Evolutionary conservation across 1,139 yeast species (phyloP).

Genomic region (Taphrina confusa): DNA sequence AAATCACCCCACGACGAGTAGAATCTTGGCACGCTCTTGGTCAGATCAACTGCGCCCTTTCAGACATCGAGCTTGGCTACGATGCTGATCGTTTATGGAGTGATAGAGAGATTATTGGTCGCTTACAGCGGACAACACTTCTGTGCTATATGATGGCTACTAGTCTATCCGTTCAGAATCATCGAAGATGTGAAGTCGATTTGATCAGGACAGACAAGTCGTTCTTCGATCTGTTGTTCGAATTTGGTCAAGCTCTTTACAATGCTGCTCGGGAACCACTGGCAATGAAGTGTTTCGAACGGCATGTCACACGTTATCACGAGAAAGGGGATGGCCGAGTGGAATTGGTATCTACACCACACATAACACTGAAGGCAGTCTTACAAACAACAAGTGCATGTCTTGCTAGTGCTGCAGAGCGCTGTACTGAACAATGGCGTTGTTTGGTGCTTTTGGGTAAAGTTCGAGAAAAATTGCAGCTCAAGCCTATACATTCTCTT

Average conservation of each 20-base stretch:
- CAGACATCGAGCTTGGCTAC: slow-evolving; percentile 88
- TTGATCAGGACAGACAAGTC: slow-evolving; percentile 33
- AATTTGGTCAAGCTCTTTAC: slow-evolving; percentile 63
- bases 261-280: slow-evolving; percentile 63
- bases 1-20: slow-evolving; percentile 64
- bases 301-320: slow-evolving; percentile 3
- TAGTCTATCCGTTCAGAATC: slow-evolving; percentile 50
- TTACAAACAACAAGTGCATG: slow-evolving; percentile 19
- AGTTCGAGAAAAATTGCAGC: slow-evolving; percentile 54
- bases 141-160: slow-evolving; percentile 77
- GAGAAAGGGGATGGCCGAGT: slow-evolving; percentile 5
- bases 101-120: slow-evolving; percentile 63
- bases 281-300: slow-evolving; percentile 47
- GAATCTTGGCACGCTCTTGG: slow-evolving; percentile 89
- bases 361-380: slow-evolving; percentile 4
- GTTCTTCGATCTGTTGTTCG: slow-evolving; percentile 56
- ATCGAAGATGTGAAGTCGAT: slow-evolving; percentile 27
- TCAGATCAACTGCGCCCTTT: slow-evolving; percentile 73
- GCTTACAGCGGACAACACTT: slow-evolving; percentile 57
- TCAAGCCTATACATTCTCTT: slow-evolving; percentile 42
- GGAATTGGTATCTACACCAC: neutral
- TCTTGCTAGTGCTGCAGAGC: slow-evolving; percentile 44
- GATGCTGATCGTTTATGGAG: slow-evolving; percentile 78
- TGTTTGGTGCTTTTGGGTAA: slow-evolving; percentile 60
- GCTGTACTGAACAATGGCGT: slow-evolving; percentile 60